A percentile compares a stretch with the other conserved stretches of the same genome.
These are phyloP conservation scores for Anacardium occidentale DNA, from an alignment of 345 rosid genomes.

Conservation along the genomic window DNA sequence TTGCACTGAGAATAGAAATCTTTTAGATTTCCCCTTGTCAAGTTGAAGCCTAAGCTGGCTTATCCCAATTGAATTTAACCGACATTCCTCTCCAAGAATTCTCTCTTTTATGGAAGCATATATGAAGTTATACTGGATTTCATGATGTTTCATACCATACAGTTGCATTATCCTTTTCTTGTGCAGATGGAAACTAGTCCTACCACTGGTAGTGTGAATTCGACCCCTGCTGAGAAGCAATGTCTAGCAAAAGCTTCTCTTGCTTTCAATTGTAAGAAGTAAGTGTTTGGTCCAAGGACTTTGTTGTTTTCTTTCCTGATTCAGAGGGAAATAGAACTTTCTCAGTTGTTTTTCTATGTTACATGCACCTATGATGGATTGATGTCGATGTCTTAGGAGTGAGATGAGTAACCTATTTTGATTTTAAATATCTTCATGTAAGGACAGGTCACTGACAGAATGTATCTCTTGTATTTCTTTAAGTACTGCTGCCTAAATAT, in stretches of 20 bases:
- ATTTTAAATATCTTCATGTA: background rate
- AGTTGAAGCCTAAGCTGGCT: conserved; percentile 4
- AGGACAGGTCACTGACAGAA: background rate
- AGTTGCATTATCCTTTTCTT: conserved; percentile 1
- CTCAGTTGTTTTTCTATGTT: background rate
- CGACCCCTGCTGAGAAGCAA: conserved; percentile 74
- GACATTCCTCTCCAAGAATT: background rate
- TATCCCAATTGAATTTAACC: background rate
- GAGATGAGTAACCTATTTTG: background rate
- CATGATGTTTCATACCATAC: background rate
- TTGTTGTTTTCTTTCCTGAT: background rate
- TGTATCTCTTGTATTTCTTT: background rate
- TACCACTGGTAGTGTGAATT: conserved; percentile 91
- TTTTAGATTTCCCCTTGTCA: background rate
- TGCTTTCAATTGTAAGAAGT: conserved; percentile 94
- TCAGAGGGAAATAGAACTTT: background rate
- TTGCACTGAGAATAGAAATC: background rate
- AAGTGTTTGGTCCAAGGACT: conserved; percentile 31
- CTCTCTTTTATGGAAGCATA: background rate
- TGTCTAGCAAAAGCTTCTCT: conserved; percentile 87
- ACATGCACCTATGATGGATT: background rate
- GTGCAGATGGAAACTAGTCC: conserved; percentile 95
- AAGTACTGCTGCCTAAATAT: background rate
- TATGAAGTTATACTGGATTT: conserved; percentile 12
- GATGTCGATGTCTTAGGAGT: background rate